These are phyloP conservation scores for Sergeia podlipaevii DNA, from an alignment of 208 protist species.

Conservation along the genomic window DNA sequence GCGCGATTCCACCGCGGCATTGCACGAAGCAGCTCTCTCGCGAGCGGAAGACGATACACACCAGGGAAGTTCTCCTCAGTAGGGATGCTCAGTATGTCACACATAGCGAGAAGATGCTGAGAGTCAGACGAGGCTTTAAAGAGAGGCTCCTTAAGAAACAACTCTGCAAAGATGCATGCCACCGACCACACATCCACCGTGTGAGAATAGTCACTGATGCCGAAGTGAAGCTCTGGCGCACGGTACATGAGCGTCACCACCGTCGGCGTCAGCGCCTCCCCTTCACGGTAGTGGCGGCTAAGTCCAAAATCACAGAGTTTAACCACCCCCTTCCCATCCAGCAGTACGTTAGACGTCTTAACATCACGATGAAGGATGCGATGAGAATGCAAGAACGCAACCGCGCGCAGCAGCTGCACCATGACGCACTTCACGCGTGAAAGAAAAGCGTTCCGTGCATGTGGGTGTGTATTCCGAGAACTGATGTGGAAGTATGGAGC, in stretches of 20 bases:
- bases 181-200: slow-evolving; percentile 95
- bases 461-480: slow-evolving; percentile 48
- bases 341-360: slow-evolving; percentile 87
- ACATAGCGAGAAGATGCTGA: slow-evolving; percentile 86
- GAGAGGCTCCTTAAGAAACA: slow-evolving; percentile 96
- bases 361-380: slow-evolving; percentile 86
- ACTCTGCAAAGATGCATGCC: slow-evolving; percentile 97
- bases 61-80: slow-evolving; percentile 81
- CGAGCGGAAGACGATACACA: slow-evolving; percentile 58
- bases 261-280: slow-evolving; percentile 67
- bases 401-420: slow-evolving; percentile 60
- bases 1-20: slow-evolving; percentile 55
- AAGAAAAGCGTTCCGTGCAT: slow-evolving; percentile 42
- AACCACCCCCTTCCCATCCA: slow-evolving; percentile 53
- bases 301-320: slow-evolving; percentile 92
- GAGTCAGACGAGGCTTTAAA: slow-evolving; percentile 90
- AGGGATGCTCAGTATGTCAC: slow-evolving; percentile 93
- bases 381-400: slow-evolving; percentile 79
- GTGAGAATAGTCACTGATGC: slow-evolving; percentile 80
- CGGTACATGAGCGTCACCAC: slow-evolving; percentile 97
- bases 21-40: slow-evolving; percentile 43
- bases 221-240: slow-evolving; percentile 93
- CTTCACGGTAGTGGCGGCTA: slow-evolving; percentile 77
- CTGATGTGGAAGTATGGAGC: slow-evolving; percentile 58
- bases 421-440: slow-evolving; percentile 78